Conservation (phyloP, 1,139 yeast species). For the Tardiomyces blankii region DNA sequence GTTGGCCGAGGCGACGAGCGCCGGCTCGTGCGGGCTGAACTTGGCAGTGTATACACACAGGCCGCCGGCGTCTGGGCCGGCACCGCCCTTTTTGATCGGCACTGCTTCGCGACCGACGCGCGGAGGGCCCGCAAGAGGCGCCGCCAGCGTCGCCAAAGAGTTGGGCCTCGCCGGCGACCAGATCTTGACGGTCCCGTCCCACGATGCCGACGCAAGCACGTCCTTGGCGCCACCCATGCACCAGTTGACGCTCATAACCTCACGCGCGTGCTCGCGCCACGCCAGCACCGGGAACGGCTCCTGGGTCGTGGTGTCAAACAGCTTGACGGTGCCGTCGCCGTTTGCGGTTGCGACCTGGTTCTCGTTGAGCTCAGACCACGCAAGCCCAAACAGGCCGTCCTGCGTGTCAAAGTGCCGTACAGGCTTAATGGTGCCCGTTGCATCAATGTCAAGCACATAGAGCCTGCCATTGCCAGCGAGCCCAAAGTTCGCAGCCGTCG, state of each 20-base stretch:
- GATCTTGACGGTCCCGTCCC: conserved; percentile 85
- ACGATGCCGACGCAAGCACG: conserved; percentile 64
- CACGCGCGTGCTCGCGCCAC: conserved; percentile 70
- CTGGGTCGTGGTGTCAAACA: conserved; percentile 59
- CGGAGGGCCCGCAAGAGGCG: conserved; percentile 4
- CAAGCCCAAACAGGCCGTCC: conserved; percentile 78
- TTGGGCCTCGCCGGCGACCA: conserved; percentile 52
- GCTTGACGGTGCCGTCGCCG: conserved; percentile 82
- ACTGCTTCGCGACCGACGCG: too few species aligned
- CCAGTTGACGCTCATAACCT: conserved; percentile 87
- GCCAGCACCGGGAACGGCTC: conserved; percentile 63
- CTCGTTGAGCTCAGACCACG: conserved; percentile 89
- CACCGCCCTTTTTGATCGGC: background rate
- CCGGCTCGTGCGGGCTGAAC: conserved; percentile 80
- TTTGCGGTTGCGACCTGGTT: conserved; percentile 74
- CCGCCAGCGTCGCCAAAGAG: conserved; percentile 46
- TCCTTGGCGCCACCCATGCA: conserved; percentile 59
- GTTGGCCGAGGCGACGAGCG: conserved; percentile 59
- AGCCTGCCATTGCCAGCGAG: conserved; percentile 88
- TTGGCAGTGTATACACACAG: conserved; percentile 55
- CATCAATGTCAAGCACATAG: conserved; percentile 54
- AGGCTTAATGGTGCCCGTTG: conserved; percentile 45
- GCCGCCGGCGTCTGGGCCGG: conserved; percentile 12
- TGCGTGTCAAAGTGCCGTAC: conserved; percentile 63
- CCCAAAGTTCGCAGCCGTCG: conserved; percentile 87